Evolutionary conservation across 495 filamentous ascomycete genomes (phyloP).

Genomic region (Sabuloglossum arenarium): DNA sequence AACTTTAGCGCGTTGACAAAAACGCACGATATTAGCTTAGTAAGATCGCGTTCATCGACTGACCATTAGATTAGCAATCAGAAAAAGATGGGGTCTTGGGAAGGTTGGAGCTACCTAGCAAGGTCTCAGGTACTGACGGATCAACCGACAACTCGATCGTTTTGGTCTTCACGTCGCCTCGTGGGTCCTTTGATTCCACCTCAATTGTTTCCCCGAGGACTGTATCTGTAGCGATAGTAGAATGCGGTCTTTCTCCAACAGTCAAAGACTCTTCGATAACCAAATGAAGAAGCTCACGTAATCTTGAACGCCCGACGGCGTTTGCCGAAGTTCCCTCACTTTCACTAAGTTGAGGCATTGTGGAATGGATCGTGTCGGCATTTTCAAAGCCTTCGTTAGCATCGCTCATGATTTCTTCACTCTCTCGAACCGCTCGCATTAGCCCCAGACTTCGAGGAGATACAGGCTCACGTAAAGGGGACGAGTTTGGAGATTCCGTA

Average conservation of each 20-base stretch:
- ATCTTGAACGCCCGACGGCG: conserved; percentile 34
- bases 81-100: not conserved
- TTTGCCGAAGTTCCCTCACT: conserved; percentile 25
- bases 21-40: conserved; percentile 52
- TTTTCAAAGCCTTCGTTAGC: not conserved
- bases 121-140: conserved; percentile 37
- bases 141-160: conserved; percentile 50
- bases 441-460: not conserved
- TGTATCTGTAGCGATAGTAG: conserved; percentile 35
- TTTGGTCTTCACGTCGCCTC: conserved; percentile 34
- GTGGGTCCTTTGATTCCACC: conserved; percentile 35
- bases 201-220: conserved; percentile 46
- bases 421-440: not conserved
- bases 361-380: not conserved
- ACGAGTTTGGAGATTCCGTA: not conserved
- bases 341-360: conserved; percentile 10
- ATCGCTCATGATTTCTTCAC: not conserved
- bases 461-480: not conserved
- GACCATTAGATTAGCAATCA: conserved; percentile 1
- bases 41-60: conserved; percentile 51
- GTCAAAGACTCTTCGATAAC: conserved; percentile 51
- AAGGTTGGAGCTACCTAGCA: conserved; percentile 26
- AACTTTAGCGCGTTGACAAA: conserved; percentile 69
- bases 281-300: conserved; percentile 44
- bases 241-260: conserved; percentile 54